These are phyloP conservation scores for Chalciporus piperatoides DNA, from an alignment of 1,284 basidiomycete species.

Conservation along the genomic window DNA sequence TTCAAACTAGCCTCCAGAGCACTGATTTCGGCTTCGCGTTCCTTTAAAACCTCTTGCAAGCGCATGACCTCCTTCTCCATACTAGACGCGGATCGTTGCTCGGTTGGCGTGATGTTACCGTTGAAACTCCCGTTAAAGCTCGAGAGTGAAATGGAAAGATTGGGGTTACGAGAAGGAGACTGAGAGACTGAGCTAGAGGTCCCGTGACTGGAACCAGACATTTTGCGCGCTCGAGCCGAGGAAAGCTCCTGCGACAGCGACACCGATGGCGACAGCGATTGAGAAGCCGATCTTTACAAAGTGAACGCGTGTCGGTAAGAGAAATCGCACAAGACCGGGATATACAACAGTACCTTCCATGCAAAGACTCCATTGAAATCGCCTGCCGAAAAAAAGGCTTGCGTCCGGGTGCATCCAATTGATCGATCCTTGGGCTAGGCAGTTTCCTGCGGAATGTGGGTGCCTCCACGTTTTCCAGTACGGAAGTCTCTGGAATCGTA, in stretches of 20 bases:
- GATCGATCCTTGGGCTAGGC: slow-evolving; percentile 43
- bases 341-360: slow-evolving; percentile 57
- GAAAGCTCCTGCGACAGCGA: slow-evolving; percentile 96
- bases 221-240: slow-evolving; percentile 81
- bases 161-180: slow-evolving; percentile 55
- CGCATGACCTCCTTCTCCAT: slow-evolving; percentile 92
- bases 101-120: slow-evolving; percentile 40
- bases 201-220: slow-evolving; percentile 68
- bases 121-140: slow-evolving; percentile 34
- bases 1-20: slow-evolving; percentile 68
- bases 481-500: slow-evolving; percentile 45
- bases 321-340: not conserved
- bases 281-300: slow-evolving; percentile 71
- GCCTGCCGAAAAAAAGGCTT: slow-evolving; percentile 82
- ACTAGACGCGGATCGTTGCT: slow-evolving; percentile 70
- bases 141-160: slow-evolving; percentile 59
- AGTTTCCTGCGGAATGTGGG: slow-evolving; percentile 49
- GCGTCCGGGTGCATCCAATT: slow-evolving; percentile 47
- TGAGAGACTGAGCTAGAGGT: slow-evolving; percentile 54
- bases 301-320: slow-evolving; percentile 11
- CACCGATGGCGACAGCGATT: slow-evolving; percentile 82
- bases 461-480: slow-evolving; percentile 45
- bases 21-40: slow-evolving; percentile 83
- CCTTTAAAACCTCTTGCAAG: slow-evolving; percentile 82
- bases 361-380: slow-evolving; percentile 79